Evolutionary conservation across 202 grass and related monocot species (phyloP), one percentile per base, ranked within the genome.

Genomic region (Setaria viridis): DNA sequence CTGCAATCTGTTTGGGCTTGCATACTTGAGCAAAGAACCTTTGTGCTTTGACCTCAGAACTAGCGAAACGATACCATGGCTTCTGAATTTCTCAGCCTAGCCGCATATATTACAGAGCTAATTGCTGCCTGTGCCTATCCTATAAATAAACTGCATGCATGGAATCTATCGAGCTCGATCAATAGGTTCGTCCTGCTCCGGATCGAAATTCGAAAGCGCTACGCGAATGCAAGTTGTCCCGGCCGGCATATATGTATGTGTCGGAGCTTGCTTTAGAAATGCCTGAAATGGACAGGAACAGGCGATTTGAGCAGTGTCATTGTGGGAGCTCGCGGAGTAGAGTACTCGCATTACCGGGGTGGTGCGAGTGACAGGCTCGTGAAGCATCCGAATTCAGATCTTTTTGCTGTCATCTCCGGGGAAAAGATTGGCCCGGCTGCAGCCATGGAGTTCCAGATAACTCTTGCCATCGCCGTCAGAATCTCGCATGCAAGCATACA

Each of bases 191-290:
- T 80, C 75, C 72, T 55, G 62, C 80, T 80, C 79, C 80, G 9
- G 85, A 84, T 91, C 19, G 46, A 84, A 87, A 91, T 91, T 87
- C 55, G 76, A 80, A 80, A 90, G 85, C 75, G 32, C 45, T 75
- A 76, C 7, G 76, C 14, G 25, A 47, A 57, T 56, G 89, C 80
- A 84, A 87, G 46, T 87, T 91, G 89, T 70, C 30, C 62, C 41
- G 54, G 70, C 53, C 65, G 80, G 85, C 53, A 80, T 84, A 87
- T 70, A 80, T 84, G 80, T 80, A 62, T 67, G 59, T 84, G 69
- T 55, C 39, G 54, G 25, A 66, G 46, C 60, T 54, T 58, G 80
- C 89, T 87, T 87, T 90, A 63, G 5, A 90, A 87, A 90, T 90
- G 85, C 69, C 81, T 90, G 85, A 87, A 74, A 84, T 34, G 46